phyloP scores from a whole-genome alignment of 2,329 filamentous ascomycete genomes.

The Ascochyta viciae-villosae region DNA sequence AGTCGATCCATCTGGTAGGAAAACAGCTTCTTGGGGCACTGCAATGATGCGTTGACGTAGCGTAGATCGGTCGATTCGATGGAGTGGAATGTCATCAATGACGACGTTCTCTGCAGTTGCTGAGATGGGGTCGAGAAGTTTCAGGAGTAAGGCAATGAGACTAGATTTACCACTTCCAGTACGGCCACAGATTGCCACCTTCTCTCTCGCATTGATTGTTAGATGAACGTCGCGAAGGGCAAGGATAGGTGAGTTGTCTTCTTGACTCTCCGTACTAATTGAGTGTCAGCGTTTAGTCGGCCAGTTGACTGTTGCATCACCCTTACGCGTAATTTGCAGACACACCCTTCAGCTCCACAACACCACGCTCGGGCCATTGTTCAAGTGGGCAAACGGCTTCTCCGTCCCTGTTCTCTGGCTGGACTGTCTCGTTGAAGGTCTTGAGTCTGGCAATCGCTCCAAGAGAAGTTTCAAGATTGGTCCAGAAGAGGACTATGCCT shows the following conservation, averaged over 20 bases:
- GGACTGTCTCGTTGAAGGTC: slow-evolving; percentile 18
- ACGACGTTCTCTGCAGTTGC: slow-evolving; percentile 2
- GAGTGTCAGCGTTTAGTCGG: no score
- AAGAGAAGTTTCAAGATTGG: slow-evolving; percentile 27
- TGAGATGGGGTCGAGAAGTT: slow-evolving; percentile 14
- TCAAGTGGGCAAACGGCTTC: slow-evolving; percentile 23
- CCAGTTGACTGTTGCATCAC: not conserved
- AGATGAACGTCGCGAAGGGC: slow-evolving; percentile 46
- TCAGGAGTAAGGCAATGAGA: slow-evolving; percentile 17
- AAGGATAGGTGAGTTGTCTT: not conserved
- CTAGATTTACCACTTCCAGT: slow-evolving; percentile 52
- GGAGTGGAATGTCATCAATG: slow-evolving; percentile 18
- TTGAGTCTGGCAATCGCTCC: slow-evolving; percentile 29
- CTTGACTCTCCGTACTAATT: not conserved
- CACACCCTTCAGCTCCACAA: slow-evolving; percentile 46
- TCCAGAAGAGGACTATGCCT: slow-evolving; percentile 21
- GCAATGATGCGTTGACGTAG: slow-evolving; percentile 45
- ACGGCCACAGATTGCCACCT: slow-evolving; percentile 58
- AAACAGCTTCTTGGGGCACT: slow-evolving; percentile 59
- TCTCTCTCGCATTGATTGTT: slow-evolving; percentile 53
- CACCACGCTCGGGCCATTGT: slow-evolving; percentile 38
- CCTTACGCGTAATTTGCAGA: slow-evolving; percentile 38
- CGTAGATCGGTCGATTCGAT: slow-evolving; percentile 9
- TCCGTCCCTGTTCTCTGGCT: slow-evolving; percentile 20
- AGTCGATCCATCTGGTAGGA: slow-evolving; percentile 50